phyloP scores from a whole-genome alignment of 2,329 filamentous ascomycete genomes.

The Colletotrichum paranaense region DNA sequence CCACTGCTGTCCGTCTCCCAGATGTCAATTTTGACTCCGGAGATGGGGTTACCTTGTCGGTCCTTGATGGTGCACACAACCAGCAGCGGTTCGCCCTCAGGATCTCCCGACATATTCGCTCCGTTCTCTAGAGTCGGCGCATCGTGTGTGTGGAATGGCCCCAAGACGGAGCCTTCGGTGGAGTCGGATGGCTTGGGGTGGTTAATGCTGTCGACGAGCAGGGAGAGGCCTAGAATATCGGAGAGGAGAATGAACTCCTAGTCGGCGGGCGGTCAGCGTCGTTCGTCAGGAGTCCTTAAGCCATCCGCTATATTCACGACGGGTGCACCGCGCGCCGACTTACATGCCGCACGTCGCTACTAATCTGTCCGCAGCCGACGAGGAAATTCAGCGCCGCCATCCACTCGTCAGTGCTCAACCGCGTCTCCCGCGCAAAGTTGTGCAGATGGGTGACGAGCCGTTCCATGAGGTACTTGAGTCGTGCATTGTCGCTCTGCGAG shows the following conservation, averaged over 20 bases:
- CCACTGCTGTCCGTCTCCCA: conserved; percentile 84
- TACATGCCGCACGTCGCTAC: conserved; percentile 74
- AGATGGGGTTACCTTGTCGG: conserved; percentile 67
- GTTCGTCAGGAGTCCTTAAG: not conserved
- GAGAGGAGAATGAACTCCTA: conserved; percentile 82
- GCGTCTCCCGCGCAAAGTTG: conserved; percentile 80
- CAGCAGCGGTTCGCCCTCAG: conserved; percentile 73
- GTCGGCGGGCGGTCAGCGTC: not conserved
- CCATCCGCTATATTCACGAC: not conserved
- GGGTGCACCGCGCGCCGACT: conserved; percentile 15
- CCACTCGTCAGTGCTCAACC: conserved; percentile 80
- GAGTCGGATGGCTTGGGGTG: conserved; percentile 76
- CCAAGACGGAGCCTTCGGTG: conserved; percentile 82
- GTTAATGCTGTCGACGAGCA: conserved; percentile 81
- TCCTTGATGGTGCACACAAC: conserved; percentile 76
- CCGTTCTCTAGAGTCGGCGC: conserved; percentile 66
- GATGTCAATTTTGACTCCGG: conserved; percentile 76
- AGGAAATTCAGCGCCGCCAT: conserved; percentile 77
- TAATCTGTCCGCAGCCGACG: conserved; percentile 75
- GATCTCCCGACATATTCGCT: conserved; percentile 70
- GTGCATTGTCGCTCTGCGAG: conserved; percentile 69
- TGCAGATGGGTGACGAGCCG: conserved; percentile 78
- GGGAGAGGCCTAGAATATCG: conserved; percentile 78
- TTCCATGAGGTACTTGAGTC: conserved; percentile 76
- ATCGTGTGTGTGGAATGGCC: conserved; percentile 84